Conservation (phyloP, 176 grass and related monocot genomes). For the Ensete ventricosum region DNA sequence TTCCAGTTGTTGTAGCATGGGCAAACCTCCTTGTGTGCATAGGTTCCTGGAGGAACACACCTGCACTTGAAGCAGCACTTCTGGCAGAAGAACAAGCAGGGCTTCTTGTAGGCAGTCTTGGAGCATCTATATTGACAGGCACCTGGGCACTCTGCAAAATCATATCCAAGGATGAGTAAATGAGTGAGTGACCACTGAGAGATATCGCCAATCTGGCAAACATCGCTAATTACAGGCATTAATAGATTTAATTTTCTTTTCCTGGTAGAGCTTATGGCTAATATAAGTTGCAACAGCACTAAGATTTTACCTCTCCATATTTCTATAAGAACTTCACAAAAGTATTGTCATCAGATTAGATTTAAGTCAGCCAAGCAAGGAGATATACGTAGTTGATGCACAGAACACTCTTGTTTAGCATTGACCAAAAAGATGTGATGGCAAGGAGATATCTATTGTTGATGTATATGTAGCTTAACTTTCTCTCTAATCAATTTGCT, state of each 20-base stretch:
- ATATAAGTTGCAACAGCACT: background rate
- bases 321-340: background rate
- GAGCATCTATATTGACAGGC: slow-evolving; percentile 15
- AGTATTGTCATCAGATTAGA: background rate
- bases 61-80: slow-evolving; percentile 15
- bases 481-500: too few relatives aligned
- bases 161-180: background rate
- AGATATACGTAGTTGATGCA: background rate
- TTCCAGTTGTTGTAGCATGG: slow-evolving; percentile 22
- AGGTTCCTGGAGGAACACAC: slow-evolving; percentile 18
- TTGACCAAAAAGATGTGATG: background rate
- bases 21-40: slow-evolving; percentile 16
- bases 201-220: background rate
- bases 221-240: background rate
- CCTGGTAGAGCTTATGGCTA: background rate
- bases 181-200: background rate
- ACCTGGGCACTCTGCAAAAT: slow-evolving; percentile 10
- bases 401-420: background rate
- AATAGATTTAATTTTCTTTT: background rate
- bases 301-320: background rate
- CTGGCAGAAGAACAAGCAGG: slow-evolving; percentile 20
- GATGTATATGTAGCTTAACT: background rate
- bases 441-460: background rate
- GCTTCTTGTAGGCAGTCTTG: slow-evolving; percentile 14
- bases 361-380: background rate